A percentile compares a stretch with the other conserved stretches of the same genome.
Evolutionary conservation across 2,329 filamentous ascomycete species (phyloP).

Genomic region (Podosphaera xanthii): DNA sequence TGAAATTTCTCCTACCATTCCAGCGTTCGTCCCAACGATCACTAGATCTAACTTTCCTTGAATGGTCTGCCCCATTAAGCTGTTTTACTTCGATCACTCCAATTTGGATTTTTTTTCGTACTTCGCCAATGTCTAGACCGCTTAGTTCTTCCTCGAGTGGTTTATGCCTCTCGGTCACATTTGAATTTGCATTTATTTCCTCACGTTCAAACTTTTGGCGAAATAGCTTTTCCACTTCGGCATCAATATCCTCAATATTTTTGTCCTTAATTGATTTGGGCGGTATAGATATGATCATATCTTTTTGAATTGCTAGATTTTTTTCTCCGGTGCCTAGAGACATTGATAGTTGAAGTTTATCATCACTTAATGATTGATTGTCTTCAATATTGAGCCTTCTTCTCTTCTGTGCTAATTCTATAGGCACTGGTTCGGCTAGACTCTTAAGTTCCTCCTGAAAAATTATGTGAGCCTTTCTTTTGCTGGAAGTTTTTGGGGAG

Average conservation of each 20-base stretch:
- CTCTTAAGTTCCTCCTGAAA: constrained; percentile 19
- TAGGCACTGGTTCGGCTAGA: constrained; percentile 54
- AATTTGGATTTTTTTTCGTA: constrained; percentile 52
- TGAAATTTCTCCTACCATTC: constrained; percentile 94
- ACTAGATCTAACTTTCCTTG: constrained; percentile 9
- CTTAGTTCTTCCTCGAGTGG: constrained; percentile 33
- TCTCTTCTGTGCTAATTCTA: constrained; percentile 56
- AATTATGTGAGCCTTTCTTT: constrained; percentile 23
- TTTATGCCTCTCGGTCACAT: constrained; percentile 28
- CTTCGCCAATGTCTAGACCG: constrained; percentile 45
- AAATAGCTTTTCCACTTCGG: not conserved
- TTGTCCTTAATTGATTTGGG: not conserved
- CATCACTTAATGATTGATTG: constrained; percentile 16
- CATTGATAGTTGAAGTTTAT: too few relatives aligned
- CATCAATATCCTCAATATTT: not conserved
- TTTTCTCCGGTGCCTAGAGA: not conserved
- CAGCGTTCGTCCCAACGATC: constrained; percentile 68
- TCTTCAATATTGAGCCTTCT: constrained; percentile 40
- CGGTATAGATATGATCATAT: not conserved
- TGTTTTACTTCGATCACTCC: constrained; percentile 48
- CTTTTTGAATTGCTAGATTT: not conserved
- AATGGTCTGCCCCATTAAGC: constrained; percentile 7
- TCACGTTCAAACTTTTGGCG: constrained; percentile 19
- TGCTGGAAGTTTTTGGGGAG: constrained; percentile 12
- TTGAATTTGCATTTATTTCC: constrained; percentile 40